Base-by-base conservation (phyloP, 441 rosid genomes). In the Sinapis alba region DNA sequence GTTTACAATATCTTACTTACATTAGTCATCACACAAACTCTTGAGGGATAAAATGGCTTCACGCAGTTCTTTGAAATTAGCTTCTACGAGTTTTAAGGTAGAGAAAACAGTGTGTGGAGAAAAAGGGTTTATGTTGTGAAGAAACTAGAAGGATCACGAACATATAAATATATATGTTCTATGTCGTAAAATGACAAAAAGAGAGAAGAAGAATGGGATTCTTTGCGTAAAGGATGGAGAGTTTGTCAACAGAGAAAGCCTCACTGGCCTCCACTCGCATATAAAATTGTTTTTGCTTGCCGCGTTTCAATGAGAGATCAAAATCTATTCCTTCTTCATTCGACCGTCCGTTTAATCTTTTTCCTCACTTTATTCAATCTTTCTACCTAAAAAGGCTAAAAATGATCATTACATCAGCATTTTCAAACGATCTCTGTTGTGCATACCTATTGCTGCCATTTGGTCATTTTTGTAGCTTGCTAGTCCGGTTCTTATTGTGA, bases 231-330 rank as follows among this genome's bases (percentile, higher is more conserved):
- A 76, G 45, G 24, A 23, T 23, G 78, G 53, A 59, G 57, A 66
- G 9, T 28, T 66, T 45, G 62, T 12, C 7, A 62, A 38, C 43
- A 54, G 6, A 53, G 62, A 38, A 10, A 53, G 51, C 36, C 15
- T 56, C 1, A 63, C 71, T 76, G 75, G 61, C 80, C 51, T 76
- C 80, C 80, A 76, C 80, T 76, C 69, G 10, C 63, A 68, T 5
- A 53, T 7, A 61, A 60, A 26, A 20, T 38, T 8, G 30, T 64
- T 38, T 72, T 30, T 16, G 23, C 3, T 61, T 61, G 53, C 75
- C 70, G 79, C 74, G 79, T 32, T 32, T 43, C 11, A 38, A 12
- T 8, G 4, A 38, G 47, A 21, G 20, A 62, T 56, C 53, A 12
- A 76, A 43, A 61, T 61, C 53, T 3, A 24, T 20, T 1, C 6